Percentiles rank a stretch among this genome's conserved stretches.
Evolutionary conservation across 306 rosid genomes (phyloP).

Genomic region (Trifolium pratense): DNA sequence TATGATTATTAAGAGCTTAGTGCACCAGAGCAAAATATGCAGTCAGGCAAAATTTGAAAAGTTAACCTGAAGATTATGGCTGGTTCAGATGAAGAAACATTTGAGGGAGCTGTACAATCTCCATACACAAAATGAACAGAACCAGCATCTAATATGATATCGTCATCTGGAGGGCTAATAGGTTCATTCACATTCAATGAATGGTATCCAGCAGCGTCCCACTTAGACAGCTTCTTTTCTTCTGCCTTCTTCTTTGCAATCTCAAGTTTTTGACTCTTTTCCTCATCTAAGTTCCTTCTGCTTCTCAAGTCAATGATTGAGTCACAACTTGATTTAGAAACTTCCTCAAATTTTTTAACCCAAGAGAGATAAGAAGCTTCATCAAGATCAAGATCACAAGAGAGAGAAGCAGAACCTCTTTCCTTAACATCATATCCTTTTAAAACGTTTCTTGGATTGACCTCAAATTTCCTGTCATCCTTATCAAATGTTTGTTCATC

Average conservation of each 20-base stretch:
- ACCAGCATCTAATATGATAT: slow-evolving; percentile 63
- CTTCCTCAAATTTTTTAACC: slow-evolving; percentile 85
- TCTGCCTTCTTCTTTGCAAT: slow-evolving; percentile 77
- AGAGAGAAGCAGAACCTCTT: slow-evolving; percentile 49
- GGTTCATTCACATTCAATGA: slow-evolving; percentile 67
- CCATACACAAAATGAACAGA: slow-evolving; percentile 85
- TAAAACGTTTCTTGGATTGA: slow-evolving; percentile 55
- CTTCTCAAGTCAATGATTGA: slow-evolving; percentile 51
- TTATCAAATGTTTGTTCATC: slow-evolving; percentile 43
- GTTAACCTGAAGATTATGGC: slow-evolving; percentile 72
- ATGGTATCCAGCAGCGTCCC: slow-evolving; percentile 81
- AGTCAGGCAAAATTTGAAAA: slow-evolving; percentile 19
- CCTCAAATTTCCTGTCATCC: slow-evolving; percentile 75
- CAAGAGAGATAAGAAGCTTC: slow-evolving; percentile 86
- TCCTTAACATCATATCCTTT: slow-evolving; percentile 48
- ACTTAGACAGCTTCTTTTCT: slow-evolving; percentile 77
- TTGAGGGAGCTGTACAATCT: slow-evolving; percentile 80
- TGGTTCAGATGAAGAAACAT: slow-evolving; percentile 64
- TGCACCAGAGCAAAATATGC: slow-evolving; percentile 30
- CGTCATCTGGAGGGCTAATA: slow-evolving; percentile 51
- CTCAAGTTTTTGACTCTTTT: slow-evolving; percentile 62
- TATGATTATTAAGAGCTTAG: slow-evolving; percentile 10
- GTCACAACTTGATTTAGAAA: slow-evolving; percentile 55
- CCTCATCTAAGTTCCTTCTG: slow-evolving; percentile 54
- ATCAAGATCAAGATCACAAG: slow-evolving; percentile 62